These are phyloP conservation scores for Athelia sp. DNA, from an alignment of 1,284 basidiomycete genomes.

Conservation along the genomic window DNA sequence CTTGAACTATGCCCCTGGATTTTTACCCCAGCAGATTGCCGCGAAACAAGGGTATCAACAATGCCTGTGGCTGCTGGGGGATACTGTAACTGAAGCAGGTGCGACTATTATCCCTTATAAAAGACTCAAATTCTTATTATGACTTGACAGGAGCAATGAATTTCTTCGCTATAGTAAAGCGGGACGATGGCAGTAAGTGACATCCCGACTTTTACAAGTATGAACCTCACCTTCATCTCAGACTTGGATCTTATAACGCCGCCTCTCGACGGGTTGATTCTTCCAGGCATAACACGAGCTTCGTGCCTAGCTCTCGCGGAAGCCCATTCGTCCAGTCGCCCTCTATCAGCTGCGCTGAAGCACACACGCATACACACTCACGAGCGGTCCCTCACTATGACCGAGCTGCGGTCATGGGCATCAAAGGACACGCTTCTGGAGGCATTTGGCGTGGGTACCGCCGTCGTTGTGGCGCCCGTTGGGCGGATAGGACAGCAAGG, in stretches of 20 bases:
- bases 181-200: constrained; percentile 38
- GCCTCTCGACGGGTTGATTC: constrained; percentile 69
- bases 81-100: neutral
- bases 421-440: constrained; percentile 55
- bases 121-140: no score
- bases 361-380: constrained; percentile 40
- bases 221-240: constrained; percentile 14
- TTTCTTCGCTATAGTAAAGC: constrained; percentile 52
- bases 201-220: no score
- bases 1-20: constrained; percentile 67
- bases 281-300: constrained; percentile 72
- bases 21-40: constrained; percentile 61
- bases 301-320: constrained; percentile 62
- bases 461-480: constrained; percentile 57
- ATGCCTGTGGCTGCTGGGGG: constrained; percentile 1
- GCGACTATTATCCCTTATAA: no score
- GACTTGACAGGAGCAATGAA: no score
- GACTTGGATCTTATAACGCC: constrained; percentile 70
- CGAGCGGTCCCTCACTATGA: constrained; percentile 61
- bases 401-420: constrained; percentile 48
- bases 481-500: constrained; percentile 50
- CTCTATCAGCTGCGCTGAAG: constrained; percentile 35
- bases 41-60: constrained; percentile 64
- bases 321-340: constrained; percentile 29
- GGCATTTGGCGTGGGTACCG: constrained; percentile 72